A percentile compares a stretch with the other conserved stretches of the same genome.
Conservation (phyloP, 2,329 filamentous ascomycete species). For the Orbilia ellipsospora region DNA sequence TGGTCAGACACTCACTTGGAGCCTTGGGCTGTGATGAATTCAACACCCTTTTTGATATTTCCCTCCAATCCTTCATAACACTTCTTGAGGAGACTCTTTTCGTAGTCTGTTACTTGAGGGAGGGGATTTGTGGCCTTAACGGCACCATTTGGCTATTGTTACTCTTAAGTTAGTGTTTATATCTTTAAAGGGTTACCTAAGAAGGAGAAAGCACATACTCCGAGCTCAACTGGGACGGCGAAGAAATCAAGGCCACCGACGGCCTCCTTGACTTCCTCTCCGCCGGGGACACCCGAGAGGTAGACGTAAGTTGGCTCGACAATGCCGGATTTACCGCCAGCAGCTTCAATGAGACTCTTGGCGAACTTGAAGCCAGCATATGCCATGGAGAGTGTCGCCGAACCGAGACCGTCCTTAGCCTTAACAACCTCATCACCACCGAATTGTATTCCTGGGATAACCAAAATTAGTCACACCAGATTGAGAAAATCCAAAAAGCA, state of each 20-base stretch:
- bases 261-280: constrained; percentile 84
- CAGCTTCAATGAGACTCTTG: constrained; percentile 87
- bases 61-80: constrained; percentile 81
- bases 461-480: constrained; percentile 78
- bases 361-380: constrained; percentile 94
- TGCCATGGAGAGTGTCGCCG: constrained; percentile 92
- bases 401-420: constrained; percentile 91
- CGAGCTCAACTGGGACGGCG: constrained; percentile 94
- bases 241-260: constrained; percentile 88
- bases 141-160: constrained; percentile 77
- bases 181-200: constrained; percentile 2
- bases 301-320: constrained; percentile 97
- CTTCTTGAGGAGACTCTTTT: constrained; percentile 85
- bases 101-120: constrained; percentile 79
- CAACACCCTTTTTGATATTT: constrained; percentile 94
- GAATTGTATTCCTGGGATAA: constrained; percentile 78
- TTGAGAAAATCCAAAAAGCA: background rate
- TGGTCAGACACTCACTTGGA: constrained; percentile 57
- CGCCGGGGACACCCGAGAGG: constrained; percentile 87
- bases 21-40: constrained; percentile 68
- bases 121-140: constrained; percentile 88
- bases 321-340: constrained; percentile 88
- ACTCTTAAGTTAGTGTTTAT: constrained; percentile 38
- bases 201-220: constrained; percentile 71
- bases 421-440: constrained; percentile 97